These are phyloP conservation scores for Dryas alaskensis DNA, from an alignment of 306 rosid genomes.

Conservation along the genomic window DNA sequence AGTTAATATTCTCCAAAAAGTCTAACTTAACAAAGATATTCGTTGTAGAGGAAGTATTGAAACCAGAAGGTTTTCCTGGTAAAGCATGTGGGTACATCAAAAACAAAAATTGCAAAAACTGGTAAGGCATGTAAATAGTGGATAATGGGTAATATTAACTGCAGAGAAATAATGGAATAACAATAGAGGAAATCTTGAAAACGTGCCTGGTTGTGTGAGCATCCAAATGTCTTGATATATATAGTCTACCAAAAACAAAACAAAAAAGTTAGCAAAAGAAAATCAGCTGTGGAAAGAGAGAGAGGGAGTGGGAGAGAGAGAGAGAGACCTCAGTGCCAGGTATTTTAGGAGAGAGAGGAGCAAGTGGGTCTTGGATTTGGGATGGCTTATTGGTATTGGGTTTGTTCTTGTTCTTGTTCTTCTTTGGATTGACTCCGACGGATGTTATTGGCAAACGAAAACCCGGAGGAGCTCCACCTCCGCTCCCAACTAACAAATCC, in stretches of 20 bases:
- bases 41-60: not conserved
- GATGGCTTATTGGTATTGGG: slow-evolving; percentile 17
- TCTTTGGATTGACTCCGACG: slow-evolving; percentile 53
- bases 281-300: not conserved
- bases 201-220: slow-evolving; percentile 85
- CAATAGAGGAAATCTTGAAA: not conserved
- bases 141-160: not conserved
- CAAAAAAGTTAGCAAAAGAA: not conserved
- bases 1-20: not conserved
- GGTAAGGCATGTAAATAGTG: not conserved
- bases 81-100: not conserved
- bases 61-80: not conserved
- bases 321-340: slow-evolving; percentile 79
- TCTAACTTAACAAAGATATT: not conserved
- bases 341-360: slow-evolving; percentile 36
- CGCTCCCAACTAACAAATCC: slow-evolving; percentile 53
- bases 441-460: slow-evolving; percentile 66
- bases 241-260: slow-evolving; percentile 49
- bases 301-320: slow-evolving; percentile 16
- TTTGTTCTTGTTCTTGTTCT: slow-evolving; percentile 26
- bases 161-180: not conserved
- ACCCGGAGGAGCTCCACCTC: slow-evolving; percentile 60
- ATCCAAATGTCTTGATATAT: slow-evolving; percentile 85
- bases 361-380: slow-evolving; percentile 25
- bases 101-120: not conserved